Conservation (phyloP, 768 basidiomycete species). For the Lentinula sp. region DNA sequence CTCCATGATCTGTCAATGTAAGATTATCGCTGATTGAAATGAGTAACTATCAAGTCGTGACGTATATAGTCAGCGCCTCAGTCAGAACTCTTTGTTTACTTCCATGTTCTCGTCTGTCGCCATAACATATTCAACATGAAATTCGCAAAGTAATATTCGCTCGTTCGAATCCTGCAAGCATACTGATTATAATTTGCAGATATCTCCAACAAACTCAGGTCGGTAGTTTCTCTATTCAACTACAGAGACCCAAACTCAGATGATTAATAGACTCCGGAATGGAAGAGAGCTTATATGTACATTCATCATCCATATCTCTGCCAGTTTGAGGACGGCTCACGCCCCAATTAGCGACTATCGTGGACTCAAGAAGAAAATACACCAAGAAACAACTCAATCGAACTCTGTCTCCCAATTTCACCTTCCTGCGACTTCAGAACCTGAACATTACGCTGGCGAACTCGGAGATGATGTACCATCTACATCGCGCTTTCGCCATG, state of each 20-base stretch:
- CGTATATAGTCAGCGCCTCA: background rate
- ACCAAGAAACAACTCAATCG: conserved; percentile 41
- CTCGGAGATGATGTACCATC: conserved; percentile 4
- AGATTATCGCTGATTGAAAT: too few species aligned
- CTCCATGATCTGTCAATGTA: too few species aligned
- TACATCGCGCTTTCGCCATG: background rate
- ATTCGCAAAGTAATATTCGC: conserved; percentile 42
- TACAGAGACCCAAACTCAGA: background rate
- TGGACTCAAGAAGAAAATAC: conserved; percentile 62
- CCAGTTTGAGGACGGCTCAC: background rate
- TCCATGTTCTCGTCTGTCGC: background rate
- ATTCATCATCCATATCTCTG: conserved; percentile 9
- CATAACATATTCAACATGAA: conserved; percentile 35
- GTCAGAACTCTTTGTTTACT: background rate
- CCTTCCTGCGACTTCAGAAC: background rate
- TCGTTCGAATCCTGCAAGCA: background rate
- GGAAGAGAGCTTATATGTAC: conserved; percentile 66
- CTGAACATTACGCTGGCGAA: conserved; percentile 3
- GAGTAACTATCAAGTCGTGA: too few species aligned
- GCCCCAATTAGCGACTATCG: conserved; percentile 54
- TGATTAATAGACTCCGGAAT: conserved; percentile 57
- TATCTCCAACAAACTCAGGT: conserved; percentile 71
- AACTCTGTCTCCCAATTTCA: conserved; percentile 16
- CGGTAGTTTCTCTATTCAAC: conserved; percentile 2
- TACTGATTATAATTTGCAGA: conserved; percentile 24